Evolutionary conservation across 352 stramenopile genomes (phyloP).

Genomic region (Saprolegnia diclina): DNA sequence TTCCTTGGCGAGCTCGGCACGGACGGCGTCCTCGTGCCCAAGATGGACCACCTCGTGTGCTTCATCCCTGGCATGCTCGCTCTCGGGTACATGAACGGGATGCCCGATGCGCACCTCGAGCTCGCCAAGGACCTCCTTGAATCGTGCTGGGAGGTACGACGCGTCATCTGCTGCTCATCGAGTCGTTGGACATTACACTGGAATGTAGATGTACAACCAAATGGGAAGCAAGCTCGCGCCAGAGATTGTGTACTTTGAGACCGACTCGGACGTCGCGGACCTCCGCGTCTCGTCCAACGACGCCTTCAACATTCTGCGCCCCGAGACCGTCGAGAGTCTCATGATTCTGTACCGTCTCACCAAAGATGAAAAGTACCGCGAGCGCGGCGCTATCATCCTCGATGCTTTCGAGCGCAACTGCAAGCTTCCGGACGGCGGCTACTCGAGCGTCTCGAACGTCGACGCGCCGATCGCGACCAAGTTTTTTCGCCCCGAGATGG

Average conservation of each 20-base stretch:
- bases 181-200: not conserved
- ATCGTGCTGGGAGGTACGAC: conserved; percentile 55
- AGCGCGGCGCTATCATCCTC: conserved; percentile 84
- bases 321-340: conserved; percentile 89
- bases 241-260: conserved; percentile 80
- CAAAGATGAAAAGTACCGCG: conserved; percentile 80
- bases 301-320: conserved; percentile 80
- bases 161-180: not conserved
- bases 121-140: conserved; percentile 72
- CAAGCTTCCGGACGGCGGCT: conserved; percentile 51
- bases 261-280: conserved; percentile 40
- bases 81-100: conserved; percentile 68
- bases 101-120: conserved; percentile 52
- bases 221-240: conserved; percentile 80
- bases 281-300: conserved; percentile 53
- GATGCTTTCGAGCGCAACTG: conserved; percentile 77
- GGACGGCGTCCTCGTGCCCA: conserved; percentile 42
- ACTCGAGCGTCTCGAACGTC: conserved; percentile 58
- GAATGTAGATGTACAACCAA: conserved; percentile 66
- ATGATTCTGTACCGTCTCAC: conserved; percentile 89
- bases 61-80: conserved; percentile 86
- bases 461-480: conserved; percentile 37
- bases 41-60: conserved; percentile 89
- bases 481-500: conserved; percentile 72
- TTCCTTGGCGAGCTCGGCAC: conserved; percentile 65